These are phyloP conservation scores for Trichoderma brevicompactum DNA, from an alignment of 2,329 filamentous ascomycete species.

Conservation along the genomic window DNA sequence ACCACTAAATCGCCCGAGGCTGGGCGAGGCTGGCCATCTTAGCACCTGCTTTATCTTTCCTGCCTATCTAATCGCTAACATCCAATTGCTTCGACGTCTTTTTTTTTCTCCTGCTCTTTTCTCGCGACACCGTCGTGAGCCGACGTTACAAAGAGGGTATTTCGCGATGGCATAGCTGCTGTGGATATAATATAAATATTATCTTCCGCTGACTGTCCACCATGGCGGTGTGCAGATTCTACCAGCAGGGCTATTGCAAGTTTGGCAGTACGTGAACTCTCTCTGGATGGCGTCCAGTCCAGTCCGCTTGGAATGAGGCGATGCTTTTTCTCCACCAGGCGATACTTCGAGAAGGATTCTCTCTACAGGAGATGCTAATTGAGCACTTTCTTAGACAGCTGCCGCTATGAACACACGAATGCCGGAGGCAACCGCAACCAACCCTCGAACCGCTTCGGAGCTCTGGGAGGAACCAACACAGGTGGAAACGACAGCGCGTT, in stretches of 20 bases:
- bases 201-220: conserved; percentile 28
- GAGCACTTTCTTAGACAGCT: conserved; percentile 48
- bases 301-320: background rate
- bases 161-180: conserved; percentile 27
- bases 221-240: conserved; percentile 55
- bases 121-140: conserved; percentile 16
- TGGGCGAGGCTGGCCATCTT: conserved; percentile 28
- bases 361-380: conserved; percentile 6
- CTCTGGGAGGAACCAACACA: conserved; percentile 45
- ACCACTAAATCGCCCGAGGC: conserved; percentile 26
- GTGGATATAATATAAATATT: background rate
- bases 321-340: background rate
- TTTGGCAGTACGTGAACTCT: conserved; percentile 52
- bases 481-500: conserved; percentile 35
- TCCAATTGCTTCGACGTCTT: conserved; percentile 2
- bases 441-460: conserved; percentile 61
- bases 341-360: background rate
- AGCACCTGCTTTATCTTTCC: conserved; percentile 26
- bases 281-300: background rate
- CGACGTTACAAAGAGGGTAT: background rate
- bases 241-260: conserved; percentile 56
- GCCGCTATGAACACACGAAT: conserved; percentile 58
- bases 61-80: conserved; percentile 19
- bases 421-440: conserved; percentile 44
- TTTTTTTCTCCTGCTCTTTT: background rate